Base-by-base conservation (phyloP, 2,329 filamentous ascomycete species). In the Sclerotinia glacialis region DNA sequence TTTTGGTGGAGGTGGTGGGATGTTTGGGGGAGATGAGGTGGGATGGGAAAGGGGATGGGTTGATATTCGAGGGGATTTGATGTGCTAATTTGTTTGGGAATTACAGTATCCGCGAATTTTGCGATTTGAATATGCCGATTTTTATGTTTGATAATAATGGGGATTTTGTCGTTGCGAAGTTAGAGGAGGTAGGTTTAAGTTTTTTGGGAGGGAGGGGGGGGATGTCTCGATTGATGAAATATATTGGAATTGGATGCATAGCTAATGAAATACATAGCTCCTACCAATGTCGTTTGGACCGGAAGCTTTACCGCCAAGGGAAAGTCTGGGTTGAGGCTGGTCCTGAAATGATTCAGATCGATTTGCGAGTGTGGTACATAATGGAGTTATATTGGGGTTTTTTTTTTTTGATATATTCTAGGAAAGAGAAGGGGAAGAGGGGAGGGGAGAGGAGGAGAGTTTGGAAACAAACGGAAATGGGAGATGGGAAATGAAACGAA, bases 111-210 rank as follows among this genome's bases (percentile, higher is more conserved):
- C 87, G 90, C 58, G 91, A 94, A 79, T 93, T 93, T 74, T 90
- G 86, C 71, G 78, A 83, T 8, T 75, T 87, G n/a, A 79, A 83
- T 7, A 87, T 86, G 67, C 94, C 93, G 0, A 85, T 99, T 66
- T 87, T 97, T 77, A 96, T 98, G 94, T 96, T 96, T 78, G 93
- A 96, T 78, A 89, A 88, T 77, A 85, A 93, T 69, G 89, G 88
- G 2, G 85, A 89, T 68, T 93, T 84, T 73, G 81, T 86, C n/a
- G 86, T 91, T 31, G 82, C 87, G 79, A 89, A 83, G 31, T 80
- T 96, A 66, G 86, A 87, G 70, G 83, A 92, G 80, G 86, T 88
- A 75, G 74, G 81, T 37, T n/a, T n/a, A n/a, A n/a, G n/a, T n/a
- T n/a, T n/a, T n/a, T n/a, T n/a, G n/a, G n/a, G n/a, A n/a, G n/a